Evolutionary conservation across 192 early-diverging fungal species (phyloP).

Genomic region (Coemansia sp.): DNA sequence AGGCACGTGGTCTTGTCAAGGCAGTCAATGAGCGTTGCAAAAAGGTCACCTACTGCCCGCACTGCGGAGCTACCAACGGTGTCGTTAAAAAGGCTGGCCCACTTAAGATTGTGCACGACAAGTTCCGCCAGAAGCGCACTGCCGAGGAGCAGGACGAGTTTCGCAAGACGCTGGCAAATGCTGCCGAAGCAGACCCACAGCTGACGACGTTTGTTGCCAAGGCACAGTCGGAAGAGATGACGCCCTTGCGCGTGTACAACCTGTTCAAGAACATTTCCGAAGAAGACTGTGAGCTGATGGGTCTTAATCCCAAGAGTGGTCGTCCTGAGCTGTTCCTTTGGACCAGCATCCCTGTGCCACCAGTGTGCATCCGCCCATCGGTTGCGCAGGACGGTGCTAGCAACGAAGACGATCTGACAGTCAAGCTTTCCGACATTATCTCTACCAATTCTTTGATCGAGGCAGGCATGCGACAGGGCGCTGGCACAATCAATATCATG

Average conservation of each 20-base stretch:
- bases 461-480: conserved; percentile 57
- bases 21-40: conserved; percentile 82
- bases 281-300: conserved; percentile 96
- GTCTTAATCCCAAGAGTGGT: conserved; percentile 79
- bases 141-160: conserved; percentile 75
- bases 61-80: conserved; percentile 82
- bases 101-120: conserved; percentile 94
- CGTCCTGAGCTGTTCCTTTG: conserved; percentile 93
- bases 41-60: conserved; percentile 81
- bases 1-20: conserved; percentile 78
- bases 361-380: conserved; percentile 93
- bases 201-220: conserved; percentile 74
- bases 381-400: conserved; percentile 92
- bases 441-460: conserved; percentile 80
- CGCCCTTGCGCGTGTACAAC: conserved; percentile 80
- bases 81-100: conserved; percentile 95
- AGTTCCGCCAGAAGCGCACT: conserved; percentile 81
- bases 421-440: conserved; percentile 92
- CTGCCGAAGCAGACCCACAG: conserved; percentile 70
- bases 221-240: conserved; percentile 89
- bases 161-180: conserved; percentile 74
- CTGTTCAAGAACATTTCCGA: conserved; percentile 85
- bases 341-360: conserved; percentile 94
- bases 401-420: conserved; percentile 97
- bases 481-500: conserved; percentile 70